These are phyloP conservation scores for Xylaria polymorpha DNA, from an alignment of 2,329 filamentous ascomycete genomes.

Conservation along the genomic window DNA sequence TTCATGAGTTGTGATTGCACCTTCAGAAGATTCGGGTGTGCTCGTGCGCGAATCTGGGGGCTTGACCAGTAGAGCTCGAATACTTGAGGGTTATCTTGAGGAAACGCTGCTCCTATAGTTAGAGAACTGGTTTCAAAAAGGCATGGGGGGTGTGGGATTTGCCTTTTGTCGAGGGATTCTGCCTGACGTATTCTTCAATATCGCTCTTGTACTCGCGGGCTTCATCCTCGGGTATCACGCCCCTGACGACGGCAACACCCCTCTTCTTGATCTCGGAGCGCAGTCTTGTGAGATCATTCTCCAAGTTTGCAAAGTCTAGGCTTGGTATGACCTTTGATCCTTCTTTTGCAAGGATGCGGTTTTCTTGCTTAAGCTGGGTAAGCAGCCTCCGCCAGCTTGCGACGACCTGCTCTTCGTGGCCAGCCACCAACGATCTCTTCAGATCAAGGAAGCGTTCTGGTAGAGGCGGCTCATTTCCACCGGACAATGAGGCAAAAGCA, in stretches of 20 bases:
- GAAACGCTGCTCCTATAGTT: conserved; percentile 64
- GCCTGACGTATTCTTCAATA: conserved; percentile 71
- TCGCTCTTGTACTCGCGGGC: conserved; percentile 74
- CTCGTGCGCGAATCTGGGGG: conserved; percentile 74
- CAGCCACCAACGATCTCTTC: conserved; percentile 64
- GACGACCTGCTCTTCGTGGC: conserved; percentile 60
- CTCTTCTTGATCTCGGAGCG: conserved; percentile 67
- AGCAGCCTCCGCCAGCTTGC: conserved; percentile 63
- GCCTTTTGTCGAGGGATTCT: conserved; percentile 71
- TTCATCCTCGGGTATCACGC: conserved; percentile 71
- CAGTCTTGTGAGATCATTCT: conserved; percentile 52
- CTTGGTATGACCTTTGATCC: conserved; percentile 65
- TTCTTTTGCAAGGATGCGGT: conserved; percentile 57
- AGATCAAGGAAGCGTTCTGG: conserved; percentile 67
- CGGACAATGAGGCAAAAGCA: conserved; percentile 69
- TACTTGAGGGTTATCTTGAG: conserved; percentile 73
- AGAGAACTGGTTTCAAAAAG: background rate
- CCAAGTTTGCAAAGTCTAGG: conserved; percentile 60
- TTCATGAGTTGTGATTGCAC: conserved; percentile 72
- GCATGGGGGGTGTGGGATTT: conserved; percentile 19
- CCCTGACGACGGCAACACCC: conserved; percentile 72
- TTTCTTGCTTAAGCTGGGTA: conserved; percentile 58
- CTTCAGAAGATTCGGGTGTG: conserved; percentile 71
- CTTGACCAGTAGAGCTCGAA: conserved; percentile 82
- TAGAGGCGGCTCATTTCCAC: conserved; percentile 57